These are phyloP conservation scores for Clarireedia homoeocarpa DNA, from an alignment of 2,329 filamentous ascomycete genomes.

Conservation along the genomic window DNA sequence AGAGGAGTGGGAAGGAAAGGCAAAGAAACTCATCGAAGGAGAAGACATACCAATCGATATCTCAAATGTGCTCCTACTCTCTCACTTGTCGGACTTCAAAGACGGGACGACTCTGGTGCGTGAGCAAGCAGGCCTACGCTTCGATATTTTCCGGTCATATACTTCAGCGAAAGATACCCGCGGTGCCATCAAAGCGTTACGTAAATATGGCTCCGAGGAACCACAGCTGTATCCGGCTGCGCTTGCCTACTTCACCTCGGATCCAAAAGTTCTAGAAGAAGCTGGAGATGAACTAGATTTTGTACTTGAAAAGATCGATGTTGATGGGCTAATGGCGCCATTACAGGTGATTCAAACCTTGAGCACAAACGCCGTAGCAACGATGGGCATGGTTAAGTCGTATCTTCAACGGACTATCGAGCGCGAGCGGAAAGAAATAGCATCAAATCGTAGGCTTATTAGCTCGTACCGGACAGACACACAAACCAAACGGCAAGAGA, in stretches of 20 bases:
- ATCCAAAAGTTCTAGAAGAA: constrained; percentile 71
- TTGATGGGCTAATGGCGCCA: constrained; percentile 87
- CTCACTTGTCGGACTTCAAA: constrained; percentile 81
- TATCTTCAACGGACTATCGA: constrained; percentile 87
- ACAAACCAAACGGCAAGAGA: constrained; percentile 67
- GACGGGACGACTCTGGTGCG: constrained; percentile 89
- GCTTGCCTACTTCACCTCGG: constrained; percentile 86
- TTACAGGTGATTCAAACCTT: constrained; percentile 94
- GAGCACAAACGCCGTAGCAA: constrained; percentile 71
- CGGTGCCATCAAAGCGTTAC: constrained; percentile 81
- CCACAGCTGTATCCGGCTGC: constrained; percentile 89
- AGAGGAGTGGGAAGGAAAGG: constrained; percentile 81
- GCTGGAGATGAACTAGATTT: constrained; percentile 77
- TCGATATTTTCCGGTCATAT: constrained; percentile 95
- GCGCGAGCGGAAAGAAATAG: constrained; percentile 80
- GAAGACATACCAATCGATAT: constrained; percentile 82
- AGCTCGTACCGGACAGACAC: constrained; percentile 80
- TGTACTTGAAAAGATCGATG: constrained; percentile 79
- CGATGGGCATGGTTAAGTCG: constrained; percentile 93
- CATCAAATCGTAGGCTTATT: constrained; percentile 70
- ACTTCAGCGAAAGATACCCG: constrained; percentile 85
- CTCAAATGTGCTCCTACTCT: constrained; percentile 87
- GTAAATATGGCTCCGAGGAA: constrained; percentile 86
- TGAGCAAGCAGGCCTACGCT: constrained; percentile 84
- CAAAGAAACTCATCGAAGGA: constrained; percentile 78